Evolutionary conservation across 2,329 filamentous ascomycete genomes (phyloP).

Genomic region (Xylaria sp.): DNA sequence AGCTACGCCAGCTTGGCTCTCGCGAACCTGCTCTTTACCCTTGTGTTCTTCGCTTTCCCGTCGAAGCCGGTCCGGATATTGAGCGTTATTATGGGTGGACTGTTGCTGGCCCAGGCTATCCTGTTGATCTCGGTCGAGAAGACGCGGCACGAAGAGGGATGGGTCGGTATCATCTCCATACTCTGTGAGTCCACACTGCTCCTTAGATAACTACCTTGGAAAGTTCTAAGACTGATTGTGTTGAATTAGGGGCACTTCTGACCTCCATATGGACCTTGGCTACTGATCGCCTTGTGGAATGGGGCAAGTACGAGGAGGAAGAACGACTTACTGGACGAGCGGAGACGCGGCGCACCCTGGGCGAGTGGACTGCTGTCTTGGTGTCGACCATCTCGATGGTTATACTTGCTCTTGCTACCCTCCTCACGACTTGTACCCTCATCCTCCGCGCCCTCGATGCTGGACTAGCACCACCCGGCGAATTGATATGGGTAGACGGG

Average conservation of each 20-base stretch:
- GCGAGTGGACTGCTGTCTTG: slow-evolving; percentile 83
- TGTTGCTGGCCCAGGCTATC: slow-evolving; percentile 76
- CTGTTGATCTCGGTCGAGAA: slow-evolving; percentile 75
- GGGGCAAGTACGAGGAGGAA: slow-evolving; percentile 93
- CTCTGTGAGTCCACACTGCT: slow-evolving; percentile 52
- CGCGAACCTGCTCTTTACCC: slow-evolving; percentile 72
- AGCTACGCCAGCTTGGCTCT: slow-evolving; percentile 79
- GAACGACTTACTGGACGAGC: slow-evolving; percentile 86
- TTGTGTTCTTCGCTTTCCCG: slow-evolving; percentile 87
- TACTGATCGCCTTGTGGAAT: slow-evolving; percentile 81
- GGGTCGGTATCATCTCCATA: slow-evolving; percentile 85
- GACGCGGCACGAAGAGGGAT: slow-evolving; percentile 82
- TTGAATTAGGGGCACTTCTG: slow-evolving; percentile 64
- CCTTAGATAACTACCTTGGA: no score
- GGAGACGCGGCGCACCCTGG: slow-evolving; percentile 79
- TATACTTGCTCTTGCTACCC: slow-evolving; percentile 66
- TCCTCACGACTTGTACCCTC: slow-evolving; percentile 79
- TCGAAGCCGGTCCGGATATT: slow-evolving; percentile 78
- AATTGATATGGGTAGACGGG: slow-evolving; percentile 78
- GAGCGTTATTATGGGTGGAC: slow-evolving; percentile 65
- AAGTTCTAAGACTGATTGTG: slow-evolving; percentile 13
- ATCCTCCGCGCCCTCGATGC: slow-evolving; percentile 80
- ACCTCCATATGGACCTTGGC: slow-evolving; percentile 79
- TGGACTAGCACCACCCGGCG: slow-evolving; percentile 71
- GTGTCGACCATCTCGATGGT: slow-evolving; percentile 72